Conservation (phyloP, 257 asterid species). For the Nicotiana sylvestris region DNA sequence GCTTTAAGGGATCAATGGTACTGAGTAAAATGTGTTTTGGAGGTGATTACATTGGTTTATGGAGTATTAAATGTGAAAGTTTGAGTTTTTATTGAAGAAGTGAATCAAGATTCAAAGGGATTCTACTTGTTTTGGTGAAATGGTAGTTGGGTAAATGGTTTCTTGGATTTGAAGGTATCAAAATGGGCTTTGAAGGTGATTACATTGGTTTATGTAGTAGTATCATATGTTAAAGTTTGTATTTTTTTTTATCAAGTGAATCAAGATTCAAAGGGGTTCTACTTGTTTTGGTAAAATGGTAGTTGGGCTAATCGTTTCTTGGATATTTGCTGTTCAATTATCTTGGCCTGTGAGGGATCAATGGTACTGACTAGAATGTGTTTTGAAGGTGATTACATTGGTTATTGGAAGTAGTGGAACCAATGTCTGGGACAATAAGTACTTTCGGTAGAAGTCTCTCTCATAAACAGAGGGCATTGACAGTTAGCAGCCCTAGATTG, state of each 20-base stretch:
- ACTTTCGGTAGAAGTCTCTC: constrained; percentile 48
- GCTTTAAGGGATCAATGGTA: neutral
- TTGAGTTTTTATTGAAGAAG: neutral
- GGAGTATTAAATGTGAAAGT: neutral
- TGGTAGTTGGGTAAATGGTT: neutral
- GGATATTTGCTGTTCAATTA: neutral
- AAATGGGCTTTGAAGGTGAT: too few species aligned
- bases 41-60: too few species aligned
- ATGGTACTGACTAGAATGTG: neutral
- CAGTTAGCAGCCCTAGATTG: constrained; percentile 48
- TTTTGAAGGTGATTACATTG: constrained; percentile 9
- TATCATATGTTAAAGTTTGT: neutral
- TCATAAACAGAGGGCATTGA: constrained; percentile 46
- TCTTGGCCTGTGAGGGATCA: neutral
- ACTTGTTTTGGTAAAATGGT: neutral
- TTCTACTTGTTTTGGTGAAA: neutral
- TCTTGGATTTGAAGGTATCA: neutral
- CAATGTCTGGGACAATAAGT: constrained; percentile 30
- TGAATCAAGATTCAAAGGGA: neutral
- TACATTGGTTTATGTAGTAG: neutral
- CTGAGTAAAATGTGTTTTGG: too few species aligned
- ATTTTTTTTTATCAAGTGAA: neutral
- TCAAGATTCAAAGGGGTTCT: neutral
- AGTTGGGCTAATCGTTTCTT: neutral
- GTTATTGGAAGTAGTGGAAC: constrained; percentile 22